Evolutionary conservation across 192 early-diverging fungal genomes (phyloP).

Genomic region (Gigaspora rosea): DNA sequence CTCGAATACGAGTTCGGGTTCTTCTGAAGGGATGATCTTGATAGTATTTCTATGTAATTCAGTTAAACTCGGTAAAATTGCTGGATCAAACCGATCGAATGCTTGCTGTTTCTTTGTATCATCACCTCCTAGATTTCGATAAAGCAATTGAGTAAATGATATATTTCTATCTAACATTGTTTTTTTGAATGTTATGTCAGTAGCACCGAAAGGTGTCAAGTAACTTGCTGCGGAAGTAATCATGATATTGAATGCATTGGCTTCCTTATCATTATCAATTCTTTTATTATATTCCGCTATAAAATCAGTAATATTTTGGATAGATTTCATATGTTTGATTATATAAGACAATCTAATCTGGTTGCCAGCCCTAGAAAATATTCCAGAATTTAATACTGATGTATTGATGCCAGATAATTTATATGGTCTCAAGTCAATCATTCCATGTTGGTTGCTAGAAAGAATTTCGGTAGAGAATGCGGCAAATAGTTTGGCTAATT

Average conservation of each 20-base stretch:
- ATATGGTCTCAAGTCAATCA: not conserved
- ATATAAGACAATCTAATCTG: not conserved
- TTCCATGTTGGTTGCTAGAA: not conserved
- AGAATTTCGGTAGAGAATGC: not conserved
- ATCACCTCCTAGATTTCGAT: not conserved
- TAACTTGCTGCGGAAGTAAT: not conserved
- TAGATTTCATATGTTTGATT: not conserved
- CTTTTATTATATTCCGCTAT: not conserved
- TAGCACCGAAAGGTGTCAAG: not conserved
- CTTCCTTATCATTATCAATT: not conserved
- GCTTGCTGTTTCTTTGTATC: not conserved
- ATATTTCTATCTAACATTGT: not conserved
- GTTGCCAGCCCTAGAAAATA: not conserved
- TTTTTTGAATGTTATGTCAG: not conserved
- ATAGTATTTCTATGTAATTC: not conserved
- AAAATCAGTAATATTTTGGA: not conserved
- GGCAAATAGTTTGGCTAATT: not conserved
- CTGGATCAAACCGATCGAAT: not conserved
- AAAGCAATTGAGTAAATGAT: not conserved
- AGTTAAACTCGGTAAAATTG: not conserved
- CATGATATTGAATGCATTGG: not conserved
- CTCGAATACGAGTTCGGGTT: not conserved
- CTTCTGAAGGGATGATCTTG: not conserved
- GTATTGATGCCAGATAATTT: not conserved
- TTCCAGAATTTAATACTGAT: not conserved